Evolutionary conservation across 2,329 filamentous ascomycete genomes (phyloP), one percentile per base, ranked within the genome.

Genomic region (Alternaria sp.): DNA sequence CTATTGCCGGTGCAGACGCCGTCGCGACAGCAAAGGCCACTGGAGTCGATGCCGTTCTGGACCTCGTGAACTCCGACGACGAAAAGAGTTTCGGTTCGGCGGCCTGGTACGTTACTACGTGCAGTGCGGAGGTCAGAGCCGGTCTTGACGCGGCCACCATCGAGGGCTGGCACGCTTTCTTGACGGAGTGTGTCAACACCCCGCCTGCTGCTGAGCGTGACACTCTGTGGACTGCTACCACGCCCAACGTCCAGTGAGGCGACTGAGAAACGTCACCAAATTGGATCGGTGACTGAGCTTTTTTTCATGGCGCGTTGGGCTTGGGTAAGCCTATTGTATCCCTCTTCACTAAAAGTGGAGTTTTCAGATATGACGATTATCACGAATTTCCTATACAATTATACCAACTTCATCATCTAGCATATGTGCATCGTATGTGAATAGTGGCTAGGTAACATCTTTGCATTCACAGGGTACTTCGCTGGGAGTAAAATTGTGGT

Each of bases 81-180:
- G 83, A 85, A 55, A 76, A 83, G 21, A 83, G 84, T 55, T 90
- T 89, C 73, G 88, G 82, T 0, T 85, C 83, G 14, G 89, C 84
- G 3, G 85, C 87, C 8, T 91, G 89, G 89, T 91, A 87, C 71
- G 73, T 89, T 54, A 84, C 76, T 12, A 86, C 82, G 73, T 91
- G 89, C 73, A 73, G 68, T 1, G 70, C 72, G 0, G 75, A 71
- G n/a, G 80, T 87, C 25, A 78, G 83, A 56, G 44, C 71, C 4
- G 82, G 77, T 3, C 73, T 90, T 57, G 79, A 80, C 57, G 71
- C 71, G n/a, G 86, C 84, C 0, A 82, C 81, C 0, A 71, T 84
- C 69, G 78, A 75, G 0, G 88, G 86, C 0, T 90, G 84, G 81
- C 65, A 81, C 60, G 77, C 72, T 21, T 90, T 88, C 76, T 76